Base-by-base conservation (phyloP, 2,329 filamentous ascomycete genomes). In the Rhynchosporium graminicola region DNA sequence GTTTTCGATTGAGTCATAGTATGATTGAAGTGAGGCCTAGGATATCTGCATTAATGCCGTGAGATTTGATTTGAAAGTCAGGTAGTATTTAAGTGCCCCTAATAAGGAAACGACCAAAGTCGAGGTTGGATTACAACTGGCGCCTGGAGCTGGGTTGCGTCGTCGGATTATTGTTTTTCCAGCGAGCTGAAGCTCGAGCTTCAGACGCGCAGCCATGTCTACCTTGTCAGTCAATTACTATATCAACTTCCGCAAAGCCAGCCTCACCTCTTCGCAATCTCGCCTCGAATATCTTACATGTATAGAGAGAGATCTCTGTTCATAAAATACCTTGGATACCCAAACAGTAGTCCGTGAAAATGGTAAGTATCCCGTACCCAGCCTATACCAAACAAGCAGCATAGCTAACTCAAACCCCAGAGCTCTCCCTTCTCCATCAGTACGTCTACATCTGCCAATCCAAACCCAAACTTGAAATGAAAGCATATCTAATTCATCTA, bases 351-450 rank as follows among this genome's bases (percentile, higher is more conserved):
- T 38, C 47, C 43, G 4, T 65, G 61, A 72, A 61, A 66, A 74
- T 74, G 72, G 71, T 73, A 69, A 67, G 63, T 57, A 48, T 48
- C 33, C 47, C 55, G 48, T 48, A 31, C 26, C 59, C 40, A 51
- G 51, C 36, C 29, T 57, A 61, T 65, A 61, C 28, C 36, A 42
- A 42, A 54, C 20, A 42, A 54, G 52, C 60, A 59, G 59, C 58
- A 54, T 58, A 72, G 73, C 76, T 78, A 74, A 78, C 69, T 56
- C 29, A 31, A 20, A 45, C 50, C 68, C 64, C 76, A 97, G 92
- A 87, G 88, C 76, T 95, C 90, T 70, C 93, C 92, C 71, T 97
- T 97, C 86, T 89, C 92, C 77, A 97, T 97, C 88, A 97, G 92
- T 97, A 83, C 77, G 86, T 70, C 63, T 63, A 54, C 57, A 45